A percentile compares a stretch with the other conserved stretches of the same genome.
These are phyloP conservation scores for Aspergillus fumigatiaffinis DNA, from an alignment of 2,329 filamentous ascomycete species.

Conservation along the genomic window DNA sequence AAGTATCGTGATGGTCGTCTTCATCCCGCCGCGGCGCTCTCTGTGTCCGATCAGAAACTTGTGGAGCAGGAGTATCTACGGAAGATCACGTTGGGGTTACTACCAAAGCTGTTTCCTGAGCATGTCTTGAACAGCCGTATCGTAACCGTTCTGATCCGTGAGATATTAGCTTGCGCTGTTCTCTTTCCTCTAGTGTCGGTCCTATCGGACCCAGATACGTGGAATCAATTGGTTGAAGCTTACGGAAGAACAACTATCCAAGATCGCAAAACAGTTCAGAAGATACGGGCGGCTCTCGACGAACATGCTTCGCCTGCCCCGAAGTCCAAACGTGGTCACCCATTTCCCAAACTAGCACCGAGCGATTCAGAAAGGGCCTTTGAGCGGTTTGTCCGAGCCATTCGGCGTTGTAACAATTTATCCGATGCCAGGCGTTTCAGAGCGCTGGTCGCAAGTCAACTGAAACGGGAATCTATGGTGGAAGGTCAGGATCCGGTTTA, in stretches of 20 bases:
- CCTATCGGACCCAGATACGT: conserved; percentile 87
- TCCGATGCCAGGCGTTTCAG: conserved; percentile 90
- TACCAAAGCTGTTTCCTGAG: conserved; percentile 71
- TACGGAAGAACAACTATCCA: conserved; percentile 83
- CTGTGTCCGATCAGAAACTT: conserved; percentile 77
- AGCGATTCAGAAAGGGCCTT: conserved; percentile 88
- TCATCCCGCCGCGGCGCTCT: conserved; percentile 78
- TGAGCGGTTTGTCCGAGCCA: conserved; percentile 86
- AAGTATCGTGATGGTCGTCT: conserved; percentile 88
- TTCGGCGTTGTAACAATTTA: conserved; percentile 82
- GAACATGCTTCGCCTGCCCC: conserved; percentile 84
- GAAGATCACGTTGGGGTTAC: conserved; percentile 64
- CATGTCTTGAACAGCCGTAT: conserved; percentile 73
- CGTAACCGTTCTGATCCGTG: conserved; percentile 75
- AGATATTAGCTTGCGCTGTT: conserved; percentile 91
- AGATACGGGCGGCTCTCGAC: conserved; percentile 85
- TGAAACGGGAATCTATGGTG: conserved; percentile 76
- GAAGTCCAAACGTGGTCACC: conserved; percentile 58
- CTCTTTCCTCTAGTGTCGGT: conserved; percentile 75
- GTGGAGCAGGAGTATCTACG: conserved; percentile 88
- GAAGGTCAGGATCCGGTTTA: conserved; percentile 83
- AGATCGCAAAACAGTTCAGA: conserved; percentile 90
- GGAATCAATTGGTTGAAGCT: conserved; percentile 94
- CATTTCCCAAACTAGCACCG: conserved; percentile 74
- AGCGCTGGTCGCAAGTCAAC: conserved; percentile 85